Evolutionary conservation across 2,329 filamentous ascomycete species (phyloP), one percentile per base, ranked within the genome.

Genomic region (Fusarium proliferatum): DNA sequence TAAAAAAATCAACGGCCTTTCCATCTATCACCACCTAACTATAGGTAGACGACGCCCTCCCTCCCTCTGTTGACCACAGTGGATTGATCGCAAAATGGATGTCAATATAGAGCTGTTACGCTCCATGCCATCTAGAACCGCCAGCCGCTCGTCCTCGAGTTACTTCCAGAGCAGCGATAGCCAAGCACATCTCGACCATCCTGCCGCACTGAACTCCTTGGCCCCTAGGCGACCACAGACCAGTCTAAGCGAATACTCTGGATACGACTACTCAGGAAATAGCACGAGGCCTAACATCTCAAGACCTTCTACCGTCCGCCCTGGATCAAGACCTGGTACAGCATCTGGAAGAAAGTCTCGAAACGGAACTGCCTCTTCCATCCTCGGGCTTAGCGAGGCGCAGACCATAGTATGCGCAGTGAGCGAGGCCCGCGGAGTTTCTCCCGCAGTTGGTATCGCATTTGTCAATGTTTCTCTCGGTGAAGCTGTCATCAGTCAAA

Each of bases 351-450:
- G 85, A 45, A 86, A 82, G 58, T 87, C 87, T 36, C 83, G 84
- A 10, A 79, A 82, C 4, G 77, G 81, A 71, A 68, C 82, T 5
- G 69, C 78, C 2, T 81, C 82, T 0, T 82, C 82, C 9, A 76
- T 85, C 12, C 75, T 87, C 11, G 86, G 86, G 55, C 81, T 83
- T 12, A 84, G 82, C 17, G 88, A 89, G 38, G 80, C 83, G 30
- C 92, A 96, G 76, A 90, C 93, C 69, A 90, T 97, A 61, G 86
- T 98, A n/a, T 98, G 96, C 81, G 95, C 96, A 8, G 83, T 98
- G 55, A 94, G 91, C 76, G 95, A 98, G 80, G 94, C 94, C 48
- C 92, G 95, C n/a, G 94, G 94, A 9, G 89, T 97, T 9, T 92
- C 93, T 28, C 94, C 95, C 0, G 93, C 91, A 0, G 92, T 98